Evolutionary conservation across 2,329 filamentous ascomycete species (phyloP), one percentile per base, ranked within the genome.

Genomic region (Apiospora aurea): DNA sequence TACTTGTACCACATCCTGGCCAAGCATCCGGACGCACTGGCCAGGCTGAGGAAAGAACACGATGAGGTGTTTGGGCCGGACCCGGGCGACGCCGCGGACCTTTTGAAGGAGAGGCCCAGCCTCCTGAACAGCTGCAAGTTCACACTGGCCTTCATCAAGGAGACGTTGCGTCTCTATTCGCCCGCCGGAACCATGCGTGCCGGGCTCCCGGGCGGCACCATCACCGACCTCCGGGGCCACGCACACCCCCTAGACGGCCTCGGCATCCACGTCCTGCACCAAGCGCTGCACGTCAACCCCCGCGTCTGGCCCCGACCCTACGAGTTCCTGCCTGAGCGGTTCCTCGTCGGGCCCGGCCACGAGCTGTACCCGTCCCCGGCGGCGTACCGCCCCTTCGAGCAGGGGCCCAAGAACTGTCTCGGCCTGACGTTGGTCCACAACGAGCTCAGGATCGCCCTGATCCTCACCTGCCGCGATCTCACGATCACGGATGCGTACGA

Each of bases 131-230:
- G 46, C 46, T 47, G 46, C 46, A 26, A 34, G 51, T 3, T 29
- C 51, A 29, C 51, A 4, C 26, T 34, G 4, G 26, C 51, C 13
- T 26, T 57, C 26, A 72, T 75, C 68, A 74, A 74, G 49, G 73
- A 75, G 24, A 71, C 73, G 1, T 18, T 74, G n/a, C 72, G 72
- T 24, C 38, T 74, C 6, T 72, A 68, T 61, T 14, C 73, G 7
- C 84, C 87, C 1, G 87, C 86, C 0, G 83, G 81, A 68, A 83
- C 83, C 2, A 82, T 85, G 47, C 83, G 87, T 44, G 73, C 72
- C 21, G 83, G 82, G n/a, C n/a, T 67, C 10, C 49, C 69, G 18
- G 73, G 67, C 1, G 46, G 47, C 14, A 67, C 49, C 16, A 21
- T 74, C 14, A 69, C 41, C 1, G 73, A 73, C 24, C 46, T 68